Evolutionary conservation across 495 filamentous ascomycete genomes (phyloP).

Genomic region (Tuber magnatum): DNA sequence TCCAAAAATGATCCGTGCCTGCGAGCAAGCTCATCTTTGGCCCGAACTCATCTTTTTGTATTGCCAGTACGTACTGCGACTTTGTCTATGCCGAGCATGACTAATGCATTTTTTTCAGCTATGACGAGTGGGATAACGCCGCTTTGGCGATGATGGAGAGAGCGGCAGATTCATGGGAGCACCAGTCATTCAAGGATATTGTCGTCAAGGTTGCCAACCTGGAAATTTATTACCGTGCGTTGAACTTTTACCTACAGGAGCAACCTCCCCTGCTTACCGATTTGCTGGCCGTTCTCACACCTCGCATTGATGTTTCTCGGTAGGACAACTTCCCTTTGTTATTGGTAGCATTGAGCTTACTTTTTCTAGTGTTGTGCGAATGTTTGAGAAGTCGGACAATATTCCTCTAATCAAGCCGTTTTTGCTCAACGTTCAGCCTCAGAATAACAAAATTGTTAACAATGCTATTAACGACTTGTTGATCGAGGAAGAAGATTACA

Average conservation of each 20-base stretch:
- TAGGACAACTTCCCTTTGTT: constrained; percentile 6
- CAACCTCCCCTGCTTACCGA: constrained; percentile 93
- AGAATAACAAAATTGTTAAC: constrained; percentile 98
- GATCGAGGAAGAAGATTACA: constrained; percentile 99
- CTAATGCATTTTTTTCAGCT: constrained; percentile 41
- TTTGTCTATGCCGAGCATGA: background rate
- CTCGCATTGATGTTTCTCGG: constrained; percentile 94
- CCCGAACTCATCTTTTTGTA: constrained; percentile 98
- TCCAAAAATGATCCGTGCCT: constrained; percentile 92
- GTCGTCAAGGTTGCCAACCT: constrained; percentile 96
- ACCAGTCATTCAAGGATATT: constrained; percentile 99
- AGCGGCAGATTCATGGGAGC: constrained; percentile 96
- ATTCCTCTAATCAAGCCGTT: constrained; percentile 98
- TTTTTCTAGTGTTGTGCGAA: constrained; percentile 64
- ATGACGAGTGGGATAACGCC: constrained; percentile 98
- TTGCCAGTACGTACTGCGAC: constrained; percentile 54
- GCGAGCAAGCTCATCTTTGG: constrained; percentile 94
- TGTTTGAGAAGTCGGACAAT: constrained; percentile 98
- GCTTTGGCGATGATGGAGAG: constrained; percentile 99
- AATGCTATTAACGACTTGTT: constrained; percentile 96
- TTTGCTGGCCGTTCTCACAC: constrained; percentile 80
- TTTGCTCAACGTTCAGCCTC: constrained; percentile 87
- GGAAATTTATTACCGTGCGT: constrained; percentile 95
- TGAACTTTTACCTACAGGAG: constrained; percentile 97
- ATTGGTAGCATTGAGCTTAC: constrained; percentile 4